These are phyloP conservation scores for Colletotrichum somersetense DNA, from an alignment of 2,329 filamentous ascomycete genomes.

Conservation along the genomic window DNA sequence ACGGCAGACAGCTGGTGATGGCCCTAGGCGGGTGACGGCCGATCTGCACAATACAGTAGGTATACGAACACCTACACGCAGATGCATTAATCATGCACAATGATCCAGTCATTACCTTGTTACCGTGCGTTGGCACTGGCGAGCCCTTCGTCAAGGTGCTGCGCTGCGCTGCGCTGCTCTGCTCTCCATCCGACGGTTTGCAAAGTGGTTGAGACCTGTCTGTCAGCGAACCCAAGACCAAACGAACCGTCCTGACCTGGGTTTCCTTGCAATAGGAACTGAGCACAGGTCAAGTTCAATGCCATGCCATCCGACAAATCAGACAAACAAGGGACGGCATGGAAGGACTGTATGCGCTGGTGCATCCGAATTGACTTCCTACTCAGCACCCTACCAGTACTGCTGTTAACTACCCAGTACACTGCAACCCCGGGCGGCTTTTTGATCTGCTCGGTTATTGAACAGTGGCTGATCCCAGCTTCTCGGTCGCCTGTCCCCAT, in stretches of 20 bases:
- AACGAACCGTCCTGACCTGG: slow-evolving; percentile 13
- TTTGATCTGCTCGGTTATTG: not conserved
- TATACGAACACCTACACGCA: not conserved
- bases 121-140: not conserved
- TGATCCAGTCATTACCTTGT: not conserved
- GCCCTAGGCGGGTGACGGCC: not conserved
- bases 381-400: not conserved
- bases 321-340: slow-evolving; percentile 5
- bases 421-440: not conserved
- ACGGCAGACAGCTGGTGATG: slow-evolving; percentile 9
- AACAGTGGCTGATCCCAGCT: not conserved
- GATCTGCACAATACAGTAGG: slow-evolving; percentile 1
- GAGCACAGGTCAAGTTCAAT: not conserved
- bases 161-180: too few species aligned
- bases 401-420: not conserved
- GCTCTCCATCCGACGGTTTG: not conserved
- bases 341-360: not conserved
- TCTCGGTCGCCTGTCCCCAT: slow-evolving; percentile 17
- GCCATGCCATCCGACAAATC: slow-evolving; percentile 11
- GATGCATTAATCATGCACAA: slow-evolving; percentile 28
- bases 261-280: not conserved
- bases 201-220: not conserved
- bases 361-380: not conserved
- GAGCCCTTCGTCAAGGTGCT: not conserved
- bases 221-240: not conserved